Conservation (phyloP, 768 basidiomycete species). For the Auricularia cornea region DNA sequence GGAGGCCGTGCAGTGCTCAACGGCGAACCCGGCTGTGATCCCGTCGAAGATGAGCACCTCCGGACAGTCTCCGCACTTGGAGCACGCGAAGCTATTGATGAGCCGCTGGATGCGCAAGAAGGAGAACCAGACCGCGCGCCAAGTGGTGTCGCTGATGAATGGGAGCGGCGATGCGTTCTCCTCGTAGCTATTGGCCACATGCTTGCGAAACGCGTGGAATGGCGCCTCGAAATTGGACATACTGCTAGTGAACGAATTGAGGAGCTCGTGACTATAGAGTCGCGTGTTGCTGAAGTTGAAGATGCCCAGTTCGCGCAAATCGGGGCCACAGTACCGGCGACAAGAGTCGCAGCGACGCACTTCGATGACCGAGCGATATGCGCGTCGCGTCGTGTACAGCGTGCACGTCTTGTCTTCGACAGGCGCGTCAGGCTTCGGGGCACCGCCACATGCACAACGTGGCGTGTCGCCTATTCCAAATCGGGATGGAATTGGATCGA, state of each 20-base stretch:
- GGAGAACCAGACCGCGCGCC: constrained; percentile 12
- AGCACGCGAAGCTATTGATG: constrained; percentile 6
- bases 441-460: too few species aligned
- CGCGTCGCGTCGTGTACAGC: too few species aligned
- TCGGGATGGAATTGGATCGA: too few species aligned
- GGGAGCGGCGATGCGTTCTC: neutral
- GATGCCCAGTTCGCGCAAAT: constrained; percentile 6
- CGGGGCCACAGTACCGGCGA: constrained; percentile 5
- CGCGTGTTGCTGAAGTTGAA: constrained; percentile 13
- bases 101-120: constrained; percentile 10
- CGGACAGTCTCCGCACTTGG: constrained; percentile 10
- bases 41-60: constrained; percentile 12
- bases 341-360: too few species aligned
- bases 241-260: constrained; percentile 11
- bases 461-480: too few species aligned
- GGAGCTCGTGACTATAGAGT: constrained; percentile 14
- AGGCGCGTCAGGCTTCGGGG: too few species aligned
- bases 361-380: too few species aligned
- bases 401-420: too few species aligned
- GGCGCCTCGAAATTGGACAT: constrained; percentile 12
- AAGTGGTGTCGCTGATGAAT: constrained; percentile 12
- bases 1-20: neutral
- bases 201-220: constrained; percentile 9
- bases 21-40: neutral
- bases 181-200: constrained; percentile 5